Evolutionary conservation across 225 moss, liverwort and hornwort species (phyloP).

Genomic region (Asterella californica): DNA sequence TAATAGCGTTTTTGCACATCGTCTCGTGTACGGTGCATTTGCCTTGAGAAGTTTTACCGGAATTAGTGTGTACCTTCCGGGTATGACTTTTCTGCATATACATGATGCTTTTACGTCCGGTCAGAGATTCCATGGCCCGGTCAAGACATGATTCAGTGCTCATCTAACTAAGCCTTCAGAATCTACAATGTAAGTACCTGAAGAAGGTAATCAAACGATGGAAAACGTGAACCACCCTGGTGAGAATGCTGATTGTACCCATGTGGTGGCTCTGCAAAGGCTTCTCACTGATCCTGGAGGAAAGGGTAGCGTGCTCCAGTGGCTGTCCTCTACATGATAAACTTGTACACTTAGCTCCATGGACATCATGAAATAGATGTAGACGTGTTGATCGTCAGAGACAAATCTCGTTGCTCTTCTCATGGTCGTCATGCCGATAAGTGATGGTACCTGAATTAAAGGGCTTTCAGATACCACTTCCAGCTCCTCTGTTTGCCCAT

Average conservation of each 20-base stretch:
- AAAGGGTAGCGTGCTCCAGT: neutral
- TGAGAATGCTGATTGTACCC: neutral
- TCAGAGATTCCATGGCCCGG: too few relatives aligned
- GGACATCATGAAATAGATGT: neutral
- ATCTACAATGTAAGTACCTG: neutral
- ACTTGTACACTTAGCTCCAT: neutral
- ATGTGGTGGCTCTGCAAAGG: neutral
- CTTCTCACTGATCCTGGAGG: neutral
- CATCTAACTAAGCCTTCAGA: too few relatives aligned
- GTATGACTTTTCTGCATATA: too few relatives aligned
- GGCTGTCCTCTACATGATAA: neutral
- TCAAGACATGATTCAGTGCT: too few relatives aligned
- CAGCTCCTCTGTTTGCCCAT: neutral
- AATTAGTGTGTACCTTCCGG: too few relatives aligned
- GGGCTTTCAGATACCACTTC: neutral
- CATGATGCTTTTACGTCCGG: too few relatives aligned
- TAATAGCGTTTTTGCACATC: too few relatives aligned
- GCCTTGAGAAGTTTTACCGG: too few relatives aligned
- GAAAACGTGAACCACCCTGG: neutral
- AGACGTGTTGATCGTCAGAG: neutral
- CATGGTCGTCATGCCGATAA: neutral
- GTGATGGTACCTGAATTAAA: neutral
- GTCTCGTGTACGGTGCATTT: too few relatives aligned
- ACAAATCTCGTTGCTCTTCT: neutral
- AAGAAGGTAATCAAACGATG: neutral